Conservation (phyloP, 805 yeast genomes). For the Wickerhamomyces sydowiorum region DNA sequence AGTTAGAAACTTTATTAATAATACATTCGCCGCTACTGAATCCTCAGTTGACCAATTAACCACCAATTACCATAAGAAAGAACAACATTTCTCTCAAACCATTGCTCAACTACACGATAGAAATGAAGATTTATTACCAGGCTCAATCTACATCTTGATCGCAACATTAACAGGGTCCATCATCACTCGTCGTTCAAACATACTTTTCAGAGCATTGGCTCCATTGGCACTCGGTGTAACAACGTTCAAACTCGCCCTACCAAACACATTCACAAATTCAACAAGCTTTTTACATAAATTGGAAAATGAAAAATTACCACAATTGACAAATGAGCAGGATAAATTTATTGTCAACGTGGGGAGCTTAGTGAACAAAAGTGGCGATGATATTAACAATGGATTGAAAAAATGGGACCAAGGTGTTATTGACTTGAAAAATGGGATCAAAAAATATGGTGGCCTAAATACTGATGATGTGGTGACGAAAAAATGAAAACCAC, state of each 20-base stretch:
- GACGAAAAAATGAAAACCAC: constrained; percentile 35
- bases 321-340: constrained; percentile 57
- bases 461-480: constrained; percentile 61
- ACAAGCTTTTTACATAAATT: constrained; percentile 49
- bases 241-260: constrained; percentile 67
- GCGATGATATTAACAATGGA: constrained; percentile 34
- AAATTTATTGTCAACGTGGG: constrained; percentile 40
- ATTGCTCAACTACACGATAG: constrained; percentile 57
- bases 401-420: constrained; percentile 1
- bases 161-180: constrained; percentile 72
- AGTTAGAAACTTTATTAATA: constrained; percentile 37
- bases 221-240: constrained; percentile 59
- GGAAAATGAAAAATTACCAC: constrained; percentile 58
- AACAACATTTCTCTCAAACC: constrained; percentile 58
- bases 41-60: constrained; percentile 41
- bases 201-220: constrained; percentile 44
- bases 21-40: constrained; percentile 22
- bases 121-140: constrained; percentile 68
- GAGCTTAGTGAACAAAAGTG: constrained; percentile 37
- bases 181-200: constrained; percentile 59
- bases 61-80: constrained; percentile 47
- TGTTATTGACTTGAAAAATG: constrained; percentile 18
- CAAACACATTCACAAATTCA: constrained; percentile 64
- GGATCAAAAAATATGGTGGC: constrained; percentile 50
- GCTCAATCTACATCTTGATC: constrained; percentile 58